A percentile compares a stretch with the other conserved stretches of the same genome.
Evolutionary conservation across 2,329 filamentous ascomycete species (phyloP).

Genomic region (Paraphoma chrysanthemicola): DNA sequence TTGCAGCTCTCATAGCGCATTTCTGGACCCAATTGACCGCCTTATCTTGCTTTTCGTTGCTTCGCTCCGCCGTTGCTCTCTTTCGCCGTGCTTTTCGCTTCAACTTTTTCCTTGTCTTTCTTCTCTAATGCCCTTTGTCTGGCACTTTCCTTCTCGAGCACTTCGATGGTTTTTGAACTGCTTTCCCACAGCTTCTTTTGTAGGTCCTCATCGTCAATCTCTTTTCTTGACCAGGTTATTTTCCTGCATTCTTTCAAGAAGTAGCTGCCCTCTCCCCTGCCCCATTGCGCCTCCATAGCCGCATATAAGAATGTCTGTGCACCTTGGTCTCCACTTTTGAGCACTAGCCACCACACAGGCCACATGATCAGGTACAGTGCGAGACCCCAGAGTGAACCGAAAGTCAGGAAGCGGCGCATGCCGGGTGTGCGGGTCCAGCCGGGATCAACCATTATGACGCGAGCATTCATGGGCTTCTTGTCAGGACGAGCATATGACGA

Average conservation of each 20-base stretch:
- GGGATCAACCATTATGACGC: conserved; percentile 87
- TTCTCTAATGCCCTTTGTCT: conserved; percentile 65
- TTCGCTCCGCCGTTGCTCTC: conserved; percentile 27
- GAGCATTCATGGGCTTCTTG: conserved; percentile 78
- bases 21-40: too few relatives aligned
- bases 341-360: conserved; percentile 81
- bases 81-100: conserved; percentile 25
- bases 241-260: conserved; percentile 89
- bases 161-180: conserved; percentile 80
- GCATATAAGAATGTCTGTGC: conserved; percentile 88
- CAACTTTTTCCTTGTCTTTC: conserved; percentile 53
- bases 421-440: conserved; percentile 86
- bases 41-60: too few relatives aligned
- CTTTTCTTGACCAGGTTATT: conserved; percentile 72
- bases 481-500: conserved; percentile 85
- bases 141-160: conserved; percentile 80
- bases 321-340: conserved; percentile 84
- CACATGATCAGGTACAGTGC: conserved; percentile 78
- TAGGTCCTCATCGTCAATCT: conserved; percentile 78
- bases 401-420: conserved; percentile 83
- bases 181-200: conserved; percentile 90
- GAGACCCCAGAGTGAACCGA: conserved; percentile 83
- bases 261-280: conserved; percentile 70
- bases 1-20: too few relatives aligned
- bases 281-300: conserved; percentile 79